phyloP scores from a whole-genome alignment of 805 yeast genomes.

The Candida ipomoeae region DNA sequence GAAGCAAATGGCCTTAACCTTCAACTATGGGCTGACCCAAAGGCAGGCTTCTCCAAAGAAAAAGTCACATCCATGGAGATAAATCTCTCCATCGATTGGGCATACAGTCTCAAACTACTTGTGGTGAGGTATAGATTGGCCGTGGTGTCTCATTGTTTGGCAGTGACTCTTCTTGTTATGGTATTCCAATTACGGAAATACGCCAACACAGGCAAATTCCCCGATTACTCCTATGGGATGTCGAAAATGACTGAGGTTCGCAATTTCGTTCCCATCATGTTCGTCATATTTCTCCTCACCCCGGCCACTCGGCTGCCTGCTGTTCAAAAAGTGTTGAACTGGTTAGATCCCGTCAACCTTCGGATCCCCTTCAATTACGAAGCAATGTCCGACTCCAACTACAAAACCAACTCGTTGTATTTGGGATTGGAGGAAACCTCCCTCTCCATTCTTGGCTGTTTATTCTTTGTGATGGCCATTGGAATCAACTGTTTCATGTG shows the following conservation, averaged over 20 bases:
- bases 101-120: constrained; percentile 60
- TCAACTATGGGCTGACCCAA: constrained; percentile 46
- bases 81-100: constrained; percentile 46
- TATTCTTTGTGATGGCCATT: constrained; percentile 47
- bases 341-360: constrained; percentile 52
- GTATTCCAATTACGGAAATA: constrained; percentile 49
- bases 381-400: constrained; percentile 30
- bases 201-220: constrained; percentile 24
- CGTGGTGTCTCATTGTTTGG: constrained; percentile 64
- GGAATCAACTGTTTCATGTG: constrained; percentile 40
- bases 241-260: constrained; percentile 19
- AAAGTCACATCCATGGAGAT: constrained; percentile 31
- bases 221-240: constrained; percentile 37
- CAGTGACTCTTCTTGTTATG: constrained; percentile 49
- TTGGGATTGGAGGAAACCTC: constrained; percentile 61
- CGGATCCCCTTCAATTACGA: constrained; percentile 44
- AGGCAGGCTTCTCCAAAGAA: constrained; percentile 17
- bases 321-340: constrained; percentile 37
- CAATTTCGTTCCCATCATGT: constrained; percentile 19
- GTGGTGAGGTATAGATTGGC: constrained; percentile 76
- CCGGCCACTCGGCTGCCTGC: constrained; percentile 30
- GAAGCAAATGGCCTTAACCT: constrained; percentile 20
- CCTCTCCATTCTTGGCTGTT: constrained; percentile 56
- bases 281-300: constrained; percentile 33
- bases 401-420: constrained; percentile 52